Evolutionary conservation across 2,329 filamentous ascomycete species (phyloP), one percentile per base, ranked within the genome.

Genomic region (Chrysoporthe puriensis): DNA sequence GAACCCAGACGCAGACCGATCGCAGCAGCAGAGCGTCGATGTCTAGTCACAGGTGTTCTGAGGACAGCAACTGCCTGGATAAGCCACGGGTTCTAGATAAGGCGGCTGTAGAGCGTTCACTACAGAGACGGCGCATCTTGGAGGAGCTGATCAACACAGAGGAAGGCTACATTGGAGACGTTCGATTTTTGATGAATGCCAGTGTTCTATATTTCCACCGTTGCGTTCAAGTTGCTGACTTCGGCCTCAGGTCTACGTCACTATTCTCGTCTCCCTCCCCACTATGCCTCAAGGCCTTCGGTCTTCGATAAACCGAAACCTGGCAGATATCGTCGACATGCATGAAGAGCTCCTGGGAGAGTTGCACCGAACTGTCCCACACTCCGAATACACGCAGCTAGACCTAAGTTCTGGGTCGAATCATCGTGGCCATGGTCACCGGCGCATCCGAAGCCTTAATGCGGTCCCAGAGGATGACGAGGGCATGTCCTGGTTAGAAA

Each of bases 71-170:
- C 32, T 89, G 88, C 3, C 80, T 85, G 7, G 91, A 92, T 63
- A 83, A 81, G 56, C 75, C 77, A n/a, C 72, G 76, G 5, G 73
- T 78, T 11, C 71, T 89, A 13, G 93, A 97, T 72, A 86, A 90
- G 67, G 88, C 85, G 42, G 89, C 91, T n/a, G 86, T 86, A 54
- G 86, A 89, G 71, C 88, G 94, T 64, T 88, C 93, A 1, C 79
- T 91, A 26, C 91, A 94, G 74, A 88, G 96, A 69, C 88, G 93
- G 16, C 89, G 90, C 70, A 89, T 97, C 50, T 79, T 98, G 46
- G 92, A 96, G 75, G 96, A 98, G 79, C 82, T 98, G 62, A 88
- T 97, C 69, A 86, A 81, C 66, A 97, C 94, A 0, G 96, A 98
- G 77, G 91, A 96, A 76, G 88, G 90, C 74, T 98, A 98, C 76